Conservation (phyloP, 129 eudicot species). For the Saposhnikovia divaricata region DNA sequence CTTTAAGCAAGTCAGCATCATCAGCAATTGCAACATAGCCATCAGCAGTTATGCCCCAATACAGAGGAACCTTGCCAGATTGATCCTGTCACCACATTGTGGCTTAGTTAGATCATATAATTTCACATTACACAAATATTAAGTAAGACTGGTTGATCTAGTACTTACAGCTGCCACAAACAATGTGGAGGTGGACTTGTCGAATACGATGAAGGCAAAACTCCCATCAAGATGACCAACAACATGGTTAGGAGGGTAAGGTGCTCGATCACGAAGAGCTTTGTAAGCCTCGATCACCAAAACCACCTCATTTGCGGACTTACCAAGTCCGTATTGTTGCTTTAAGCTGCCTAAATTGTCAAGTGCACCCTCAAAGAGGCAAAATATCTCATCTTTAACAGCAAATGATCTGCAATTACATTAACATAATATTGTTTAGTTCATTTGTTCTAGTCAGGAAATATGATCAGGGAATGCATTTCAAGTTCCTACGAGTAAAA, state of each 20-base stretch:
- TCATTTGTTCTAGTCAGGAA: background rate
- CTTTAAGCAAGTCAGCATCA: constrained; percentile 66
- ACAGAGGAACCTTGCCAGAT: constrained; percentile 54
- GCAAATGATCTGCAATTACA: constrained; percentile 65
- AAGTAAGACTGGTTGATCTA: background rate
- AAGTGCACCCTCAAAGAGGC: constrained; percentile 82
- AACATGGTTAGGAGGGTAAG: constrained; percentile 89
- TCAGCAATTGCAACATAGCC: constrained; percentile 65
- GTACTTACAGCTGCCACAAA: constrained; percentile 84
- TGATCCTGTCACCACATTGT: constrained; percentile 35
- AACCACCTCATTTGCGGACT: constrained; percentile 80
- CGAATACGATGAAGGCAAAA: constrained; percentile 72
- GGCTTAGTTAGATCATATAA: background rate
- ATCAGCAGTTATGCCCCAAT: constrained; percentile 79
- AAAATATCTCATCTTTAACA: constrained; percentile 83
- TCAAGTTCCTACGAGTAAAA: background rate
- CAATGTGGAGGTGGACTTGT: constrained; percentile 86
- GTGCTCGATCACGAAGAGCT: constrained; percentile 94
- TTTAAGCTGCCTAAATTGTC: constrained; percentile 87
- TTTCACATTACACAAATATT: background rate
- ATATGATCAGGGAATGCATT: background rate
- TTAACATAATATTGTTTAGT: background rate
- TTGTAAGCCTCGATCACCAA: constrained; percentile 89
- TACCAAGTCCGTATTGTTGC: constrained; percentile 87
- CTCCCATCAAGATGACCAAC: constrained; percentile 85